Percentiles rank a stretch among this genome's conserved stretches.
phyloP scores from a whole-genome alignment of 2,329 filamentous ascomycete species.

The Hypoxylon sp. region DNA sequence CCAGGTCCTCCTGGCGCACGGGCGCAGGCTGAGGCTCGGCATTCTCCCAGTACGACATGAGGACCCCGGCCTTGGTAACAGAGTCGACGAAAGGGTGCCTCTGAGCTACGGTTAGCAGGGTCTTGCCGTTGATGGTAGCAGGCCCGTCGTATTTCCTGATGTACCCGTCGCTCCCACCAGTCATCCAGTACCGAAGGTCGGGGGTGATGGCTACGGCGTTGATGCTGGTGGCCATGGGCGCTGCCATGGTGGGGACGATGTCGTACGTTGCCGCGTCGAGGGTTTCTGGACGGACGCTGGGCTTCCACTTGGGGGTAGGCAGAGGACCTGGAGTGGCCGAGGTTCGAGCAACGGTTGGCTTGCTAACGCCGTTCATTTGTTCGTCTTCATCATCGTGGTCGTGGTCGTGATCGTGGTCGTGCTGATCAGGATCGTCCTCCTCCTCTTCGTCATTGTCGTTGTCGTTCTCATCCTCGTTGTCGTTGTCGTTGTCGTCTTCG shows the following conservation, averaged over 20 bases:
- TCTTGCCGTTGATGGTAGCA: constrained; percentile 93
- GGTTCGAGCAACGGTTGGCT: constrained; percentile 40
- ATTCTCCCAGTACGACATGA: constrained; percentile 99
- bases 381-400: constrained; percentile 49
- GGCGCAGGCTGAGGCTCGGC: constrained; percentile 70
- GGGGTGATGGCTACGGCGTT: constrained; percentile 92
- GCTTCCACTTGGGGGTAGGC: constrained; percentile 56
- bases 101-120: constrained; percentile 92
- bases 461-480: constrained; percentile 50
- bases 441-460: constrained; percentile 43
- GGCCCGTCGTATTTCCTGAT: constrained; percentile 97
- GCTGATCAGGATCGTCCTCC: constrained; percentile 49
- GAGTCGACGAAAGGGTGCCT: constrained; percentile 97
- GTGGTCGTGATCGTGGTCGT: constrained; percentile 38
- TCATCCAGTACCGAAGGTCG: constrained; percentile 95
- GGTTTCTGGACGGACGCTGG: constrained; percentile 77
- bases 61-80: constrained; percentile 90
- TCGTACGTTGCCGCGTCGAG: constrained; percentile 85
- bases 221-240: constrained; percentile 93
- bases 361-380: constrained; percentile 21
- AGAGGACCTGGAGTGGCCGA: constrained; percentile 46
- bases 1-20: constrained; percentile 62
- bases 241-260: constrained; percentile 95
- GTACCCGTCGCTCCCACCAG: constrained; percentile 91
- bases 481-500: constrained; percentile 47